Base-by-base conservation (phyloP, 2,329 filamentous ascomycete species). In the Sclerotinia nivalis region DNA sequence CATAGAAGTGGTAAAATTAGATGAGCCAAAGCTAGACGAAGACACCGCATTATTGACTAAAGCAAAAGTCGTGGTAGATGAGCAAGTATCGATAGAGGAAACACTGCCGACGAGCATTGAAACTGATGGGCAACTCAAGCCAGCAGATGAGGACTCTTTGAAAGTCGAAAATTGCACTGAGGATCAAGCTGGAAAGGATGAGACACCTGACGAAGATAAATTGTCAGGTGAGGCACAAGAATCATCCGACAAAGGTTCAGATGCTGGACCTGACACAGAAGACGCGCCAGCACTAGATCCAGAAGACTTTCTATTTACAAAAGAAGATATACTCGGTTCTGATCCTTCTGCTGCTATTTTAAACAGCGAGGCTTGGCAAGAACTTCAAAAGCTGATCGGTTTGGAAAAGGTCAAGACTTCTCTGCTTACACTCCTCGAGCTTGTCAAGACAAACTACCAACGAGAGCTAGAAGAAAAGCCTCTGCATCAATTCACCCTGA, bases 321-420 rank as follows among this genome's bases (percentile, higher is more conserved):
- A 86, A 72, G 86, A 90, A 74, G 91, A 94, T 72, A 77, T 93
- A 0, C 88, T 93, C 7, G 91, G 91, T 0, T 89, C 89, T 0
- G 86, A 91, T 69, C 90, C 89, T 0, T 82, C 82, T 0, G 73
- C 80, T 0, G 85, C 83, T 0, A 78, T 91, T 1, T 68, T 79
- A 0, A 80, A 81, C 7, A 88, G 84, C 61, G 72, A 78, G 0
- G 84, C 89, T 0, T 93, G 89, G 87, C 75, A 75, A 1, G 81
- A 86, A 59, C 79, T 93, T 1, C 82, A 88, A 56, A 74, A 77
- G 0, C 76, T 93, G 60, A 86, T 85, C 2, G 90, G 91, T 0
- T 79, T 93, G 0, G 66, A 76, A 0, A 77, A 83, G 0, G 90
- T 72, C 25, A 88, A 88, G 73, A 86, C 85, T 0, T 81, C 84